These are phyloP conservation scores for Groenewaldozyma tartarivorans DNA, from an alignment of 805 yeast species.

Conservation along the genomic window DNA sequence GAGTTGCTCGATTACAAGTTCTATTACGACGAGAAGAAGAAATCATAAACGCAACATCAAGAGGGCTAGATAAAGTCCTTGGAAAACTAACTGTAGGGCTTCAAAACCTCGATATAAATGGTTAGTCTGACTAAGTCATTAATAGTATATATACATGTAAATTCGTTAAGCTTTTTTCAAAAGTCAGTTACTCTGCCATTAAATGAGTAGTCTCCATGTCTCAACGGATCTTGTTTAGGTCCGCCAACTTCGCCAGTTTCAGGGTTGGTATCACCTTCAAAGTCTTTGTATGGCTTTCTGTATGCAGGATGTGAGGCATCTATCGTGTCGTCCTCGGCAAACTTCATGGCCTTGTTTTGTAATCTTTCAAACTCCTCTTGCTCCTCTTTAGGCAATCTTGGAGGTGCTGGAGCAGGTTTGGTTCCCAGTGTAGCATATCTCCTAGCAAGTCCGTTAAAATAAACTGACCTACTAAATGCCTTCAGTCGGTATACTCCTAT, in stretches of 20 bases:
- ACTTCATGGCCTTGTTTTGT: conserved; percentile 68
- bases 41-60: conserved; percentile 5
- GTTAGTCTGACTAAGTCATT: no score
- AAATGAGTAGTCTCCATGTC: conserved; percentile 87
- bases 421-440: neutral
- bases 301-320: conserved; percentile 47
- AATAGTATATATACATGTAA: neutral
- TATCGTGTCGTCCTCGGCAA: neutral
- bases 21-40: conserved; percentile 10
- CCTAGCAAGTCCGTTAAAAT: no score
- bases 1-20: conserved; percentile 3
- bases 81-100: neutral
- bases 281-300: conserved; percentile 80
- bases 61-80: neutral
- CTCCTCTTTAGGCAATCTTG: conserved; percentile 65
- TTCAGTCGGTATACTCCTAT: no score
- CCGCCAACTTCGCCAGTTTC: conserved; percentile 93
- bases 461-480: no score
- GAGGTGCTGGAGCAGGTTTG: conserved; percentile 43
- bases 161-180: conserved; percentile 24
- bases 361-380: conserved; percentile 88
- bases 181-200: conserved; percentile 97
- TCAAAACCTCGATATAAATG: neutral
- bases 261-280: conserved; percentile 91
- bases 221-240: conserved; percentile 92